Evolutionary conservation across 305 asterid species (phyloP).

Genomic region (Plantago coronopus): DNA sequence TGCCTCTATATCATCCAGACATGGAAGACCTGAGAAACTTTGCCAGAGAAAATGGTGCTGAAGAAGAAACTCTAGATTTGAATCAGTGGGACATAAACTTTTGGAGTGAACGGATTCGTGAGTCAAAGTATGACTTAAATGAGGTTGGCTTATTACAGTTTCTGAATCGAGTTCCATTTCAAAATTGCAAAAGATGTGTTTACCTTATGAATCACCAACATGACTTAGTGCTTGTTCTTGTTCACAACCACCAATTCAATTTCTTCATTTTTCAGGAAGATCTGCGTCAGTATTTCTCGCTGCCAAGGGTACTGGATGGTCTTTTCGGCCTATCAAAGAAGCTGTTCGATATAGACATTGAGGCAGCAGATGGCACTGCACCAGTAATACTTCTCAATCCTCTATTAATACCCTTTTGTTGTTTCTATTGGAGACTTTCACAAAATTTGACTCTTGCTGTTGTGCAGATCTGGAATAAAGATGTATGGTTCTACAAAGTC

Average conservation of each 20-base stretch:
- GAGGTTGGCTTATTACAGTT: slow-evolving; percentile 44
- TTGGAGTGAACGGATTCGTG: slow-evolving; percentile 98
- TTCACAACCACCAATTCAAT: not conserved
- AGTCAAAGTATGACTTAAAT: slow-evolving; percentile 80
- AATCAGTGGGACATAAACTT: slow-evolving; percentile 78
- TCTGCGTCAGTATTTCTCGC: slow-evolving; percentile 86
- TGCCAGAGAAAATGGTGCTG: slow-evolving; percentile 71
- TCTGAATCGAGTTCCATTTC: not conserved
- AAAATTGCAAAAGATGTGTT: no score
- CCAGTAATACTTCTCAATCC: slow-evolving; percentile 47
- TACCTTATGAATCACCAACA: no score
- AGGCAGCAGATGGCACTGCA: slow-evolving; percentile 83
- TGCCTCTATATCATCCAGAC: slow-evolving; percentile 36
- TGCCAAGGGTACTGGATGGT: slow-evolving; percentile 94
- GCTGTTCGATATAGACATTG: slow-evolving; percentile 68
- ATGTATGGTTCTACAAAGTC: slow-evolving; percentile 78
- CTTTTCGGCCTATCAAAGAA: slow-evolving; percentile 76
- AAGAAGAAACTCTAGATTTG: slow-evolving; percentile 67
- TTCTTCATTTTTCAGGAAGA: slow-evolving; percentile 66
- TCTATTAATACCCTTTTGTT: slow-evolving; percentile 6
- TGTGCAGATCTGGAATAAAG: slow-evolving; percentile 80
- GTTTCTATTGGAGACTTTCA: not conserved
- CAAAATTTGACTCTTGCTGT: slow-evolving; percentile 4
- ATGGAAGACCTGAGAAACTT: slow-evolving; percentile 73
- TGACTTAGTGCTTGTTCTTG: not conserved